Conservation (phyloP, 805 yeast genomes). For the Sugiyamaella qingdaonensis region DNA sequence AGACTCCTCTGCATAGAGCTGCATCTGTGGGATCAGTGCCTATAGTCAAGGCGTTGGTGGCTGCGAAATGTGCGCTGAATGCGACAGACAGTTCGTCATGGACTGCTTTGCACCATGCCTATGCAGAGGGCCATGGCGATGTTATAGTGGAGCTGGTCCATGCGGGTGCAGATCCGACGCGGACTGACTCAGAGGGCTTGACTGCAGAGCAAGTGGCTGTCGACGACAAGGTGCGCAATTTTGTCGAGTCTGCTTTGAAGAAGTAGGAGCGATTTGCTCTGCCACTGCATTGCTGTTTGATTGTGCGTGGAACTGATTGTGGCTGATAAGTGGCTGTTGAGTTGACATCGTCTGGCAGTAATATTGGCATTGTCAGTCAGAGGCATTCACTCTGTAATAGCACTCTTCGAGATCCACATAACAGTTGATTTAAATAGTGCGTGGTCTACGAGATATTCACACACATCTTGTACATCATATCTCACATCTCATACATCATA, state of each 20-base stretch:
- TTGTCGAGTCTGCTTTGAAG: background rate
- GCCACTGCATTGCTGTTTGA: too few relatives aligned
- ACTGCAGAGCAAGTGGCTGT: conserved; percentile 53
- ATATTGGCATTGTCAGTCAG: too few relatives aligned
- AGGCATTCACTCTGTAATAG: too few relatives aligned
- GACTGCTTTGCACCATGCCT: conserved; percentile 86
- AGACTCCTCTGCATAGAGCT: conserved; percentile 75
- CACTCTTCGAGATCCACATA: too few relatives aligned
- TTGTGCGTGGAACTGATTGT: too few relatives aligned
- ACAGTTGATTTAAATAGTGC: too few relatives aligned
- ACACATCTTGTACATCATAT: too few relatives aligned
- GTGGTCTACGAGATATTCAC: too few relatives aligned
- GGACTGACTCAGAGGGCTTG: conserved; percentile 48
- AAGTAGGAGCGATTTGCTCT: too few relatives aligned
- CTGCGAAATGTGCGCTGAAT: conserved; percentile 60
- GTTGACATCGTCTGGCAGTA: too few relatives aligned
- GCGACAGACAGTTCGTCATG: conserved; percentile 68
- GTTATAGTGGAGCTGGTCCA: conserved; percentile 57
- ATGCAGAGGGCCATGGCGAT: conserved; percentile 86
- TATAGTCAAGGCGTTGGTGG: conserved; percentile 51
- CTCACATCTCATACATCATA: too few relatives aligned
- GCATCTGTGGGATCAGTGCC: conserved; percentile 67
- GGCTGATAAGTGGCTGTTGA: too few relatives aligned
- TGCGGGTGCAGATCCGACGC: conserved; percentile 60
- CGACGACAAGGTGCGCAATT: conserved; percentile 45